Conservation (phyloP, 1,284 basidiomycete species). For the Puccinia novopanici region DNA sequence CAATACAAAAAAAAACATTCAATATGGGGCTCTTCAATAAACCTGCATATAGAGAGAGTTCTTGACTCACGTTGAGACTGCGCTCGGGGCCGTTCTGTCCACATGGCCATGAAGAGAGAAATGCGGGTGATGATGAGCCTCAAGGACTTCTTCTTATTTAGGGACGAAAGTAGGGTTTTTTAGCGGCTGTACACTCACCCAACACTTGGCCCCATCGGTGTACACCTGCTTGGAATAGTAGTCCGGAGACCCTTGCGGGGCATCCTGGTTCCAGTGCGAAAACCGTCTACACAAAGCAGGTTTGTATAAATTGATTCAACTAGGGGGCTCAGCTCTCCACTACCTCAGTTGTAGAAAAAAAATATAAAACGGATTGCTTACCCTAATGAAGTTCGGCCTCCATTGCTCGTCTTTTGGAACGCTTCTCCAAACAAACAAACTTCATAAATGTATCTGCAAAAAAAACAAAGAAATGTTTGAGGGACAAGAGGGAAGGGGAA, state of each 20-base stretch:
- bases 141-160: not conserved
- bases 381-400: constrained; percentile 80
- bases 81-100: constrained; percentile 82
- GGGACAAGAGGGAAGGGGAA: not conserved
- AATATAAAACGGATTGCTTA: constrained; percentile 59
- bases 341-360: not conserved
- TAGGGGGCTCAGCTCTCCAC: not conserved
- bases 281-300: constrained; percentile 69
- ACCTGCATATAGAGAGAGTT: too few relatives aligned
- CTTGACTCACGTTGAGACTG: constrained; percentile 67
- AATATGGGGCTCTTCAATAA: too few relatives aligned
- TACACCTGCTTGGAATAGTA: constrained; percentile 83
- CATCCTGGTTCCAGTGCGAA: constrained; percentile 71
- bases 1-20: too few relatives aligned
- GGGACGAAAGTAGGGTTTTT: not conserved
- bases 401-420: constrained; percentile 82
- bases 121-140: not conserved
- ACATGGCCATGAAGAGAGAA: not conserved
- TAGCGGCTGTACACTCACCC: constrained; percentile 58
- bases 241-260: constrained; percentile 67
- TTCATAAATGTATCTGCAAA: constrained; percentile 83
- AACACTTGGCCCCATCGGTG: constrained; percentile 78
- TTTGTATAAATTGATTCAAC: too few relatives aligned
- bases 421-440: constrained; percentile 89
- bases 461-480: not conserved